These are phyloP conservation scores for Spathaspora sp. DNA, from an alignment of 805 yeast species.

Conservation along the genomic window DNA sequence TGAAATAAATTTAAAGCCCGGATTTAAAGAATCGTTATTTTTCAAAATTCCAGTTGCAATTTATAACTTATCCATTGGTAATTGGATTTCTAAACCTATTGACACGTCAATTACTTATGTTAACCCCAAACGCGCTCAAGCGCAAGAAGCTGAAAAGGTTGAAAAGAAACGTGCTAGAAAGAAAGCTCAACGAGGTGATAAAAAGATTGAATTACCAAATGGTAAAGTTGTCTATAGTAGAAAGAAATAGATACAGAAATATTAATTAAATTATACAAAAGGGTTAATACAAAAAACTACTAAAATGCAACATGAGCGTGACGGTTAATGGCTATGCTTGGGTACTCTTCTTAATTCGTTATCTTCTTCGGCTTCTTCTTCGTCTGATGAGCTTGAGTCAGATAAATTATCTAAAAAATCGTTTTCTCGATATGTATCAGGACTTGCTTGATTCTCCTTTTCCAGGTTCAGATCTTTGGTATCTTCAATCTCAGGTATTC, in stretches of 20 bases:
- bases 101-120: conserved; percentile 14
- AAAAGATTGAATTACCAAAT: conserved; percentile 52
- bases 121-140: conserved; percentile 6
- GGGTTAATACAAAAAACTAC: neutral
- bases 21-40: conserved; percentile 46
- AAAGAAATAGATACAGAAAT: conserved; percentile 5
- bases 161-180: conserved; percentile 20
- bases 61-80: conserved; percentile 47
- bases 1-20: conserved; percentile 45
- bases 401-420: conserved; percentile 29
- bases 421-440: neutral
- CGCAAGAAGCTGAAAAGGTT: conserved; percentile 8
- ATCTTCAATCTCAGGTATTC: conserved; percentile 14
- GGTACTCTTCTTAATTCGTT: conserved; percentile 42
- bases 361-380: conserved; percentile 18
- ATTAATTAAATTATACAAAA: neutral
- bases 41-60: conserved; percentile 37
- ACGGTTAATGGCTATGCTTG: conserved; percentile 25
- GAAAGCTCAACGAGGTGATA: conserved; percentile 35
- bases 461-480: conserved; percentile 9
- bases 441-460: neutral
- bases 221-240: conserved; percentile 52
- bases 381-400: conserved; percentile 42
- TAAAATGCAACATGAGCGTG: conserved; percentile 1
- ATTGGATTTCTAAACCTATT: conserved; percentile 9